Base-by-base conservation (phyloP, 805 yeast genomes). In the Candida xiaguanensis region DNA sequence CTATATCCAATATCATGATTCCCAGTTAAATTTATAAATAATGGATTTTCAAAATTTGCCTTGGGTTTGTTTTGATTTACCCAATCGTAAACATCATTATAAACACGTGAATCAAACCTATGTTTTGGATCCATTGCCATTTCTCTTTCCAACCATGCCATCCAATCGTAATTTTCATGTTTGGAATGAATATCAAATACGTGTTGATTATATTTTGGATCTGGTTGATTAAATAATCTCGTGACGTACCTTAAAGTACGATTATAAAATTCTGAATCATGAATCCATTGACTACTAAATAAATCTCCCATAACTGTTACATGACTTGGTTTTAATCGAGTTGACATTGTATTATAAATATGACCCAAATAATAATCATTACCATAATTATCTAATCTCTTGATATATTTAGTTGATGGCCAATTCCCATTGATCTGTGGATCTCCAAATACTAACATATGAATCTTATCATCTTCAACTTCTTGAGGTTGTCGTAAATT, bases 1-100 rank as follows among this genome's bases (percentile, higher is more conserved):
- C 85, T 77, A 57, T 93, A 91, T 0, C 99, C 99, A 34, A 91
- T 80, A 58, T 93, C 99, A 58, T 93, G 99, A 58, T 93, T 93
- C 2, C 99, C 99, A 1, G 95, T 82, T 34, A 93, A 66, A 57
- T 93, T 93, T 44, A 88, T 74, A 53, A 91, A 78, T 26, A 85
- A 61, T 8, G 87, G 90, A 42, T 77, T 78, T 25, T 73, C 70
- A 15, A 58, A 66, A 48, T 66, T 64, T 22, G 72, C 70, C 8
- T 23, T 28, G 8, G 36, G 37, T n/a, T 26, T 31, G 6, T 55
- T 52, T 7, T 44, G 48, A 19, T 72, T 52, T 27, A 71, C 66
- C 95, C 95, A 85, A 50, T 82, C 84, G 46, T 78, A 76, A 5
- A 82, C 76, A 56, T 84, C 78, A 34, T 63, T 59, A 52, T 74